These are phyloP conservation scores for Saccharomyces mikatae DNA, from an alignment of 805 yeast species.

Conservation along the genomic window DNA sequence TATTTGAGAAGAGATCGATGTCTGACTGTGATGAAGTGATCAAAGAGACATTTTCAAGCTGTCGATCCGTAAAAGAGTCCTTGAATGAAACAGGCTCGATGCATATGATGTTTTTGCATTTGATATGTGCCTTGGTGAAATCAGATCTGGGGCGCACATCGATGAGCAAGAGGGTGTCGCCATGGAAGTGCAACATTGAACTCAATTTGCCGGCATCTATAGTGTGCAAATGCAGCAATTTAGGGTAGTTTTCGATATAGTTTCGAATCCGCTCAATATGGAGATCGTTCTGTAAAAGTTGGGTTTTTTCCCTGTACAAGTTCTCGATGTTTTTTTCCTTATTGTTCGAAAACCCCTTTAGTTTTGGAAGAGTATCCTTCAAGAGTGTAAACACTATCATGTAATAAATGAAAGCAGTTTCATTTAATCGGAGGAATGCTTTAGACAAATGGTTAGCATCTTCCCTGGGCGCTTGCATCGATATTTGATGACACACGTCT, in stretches of 20 bases:
- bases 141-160: slow-evolving; percentile 58
- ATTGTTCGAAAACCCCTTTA: slow-evolving; percentile 4
- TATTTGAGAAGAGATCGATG: slow-evolving; percentile 39
- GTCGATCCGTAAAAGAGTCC: slow-evolving; percentile 43
- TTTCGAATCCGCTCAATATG: background rate
- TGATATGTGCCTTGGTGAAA: slow-evolving; percentile 56
- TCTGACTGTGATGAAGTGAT: slow-evolving; percentile 48
- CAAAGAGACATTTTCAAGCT: slow-evolving; percentile 52
- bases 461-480: background rate
- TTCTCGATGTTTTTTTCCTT: background rate
- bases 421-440: slow-evolving; percentile 2
- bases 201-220: slow-evolving; percentile 3
- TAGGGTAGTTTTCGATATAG: slow-evolving; percentile 6
- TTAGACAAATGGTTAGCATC: background rate
- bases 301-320: background rate
- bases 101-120: slow-evolving; percentile 49
- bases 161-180: slow-evolving; percentile 37
- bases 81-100: slow-evolving; percentile 62
- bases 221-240: background rate
- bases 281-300: slow-evolving; percentile 8
- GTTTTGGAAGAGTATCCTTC: slow-evolving; percentile 6
- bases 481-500: background rate
- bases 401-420: slow-evolving; percentile 11
- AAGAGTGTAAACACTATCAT: slow-evolving; percentile 10
- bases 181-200: slow-evolving; percentile 4